These are phyloP conservation scores for Lactuca saligna DNA, from an alignment of 129 eudicot species.

Conservation along the genomic window DNA sequence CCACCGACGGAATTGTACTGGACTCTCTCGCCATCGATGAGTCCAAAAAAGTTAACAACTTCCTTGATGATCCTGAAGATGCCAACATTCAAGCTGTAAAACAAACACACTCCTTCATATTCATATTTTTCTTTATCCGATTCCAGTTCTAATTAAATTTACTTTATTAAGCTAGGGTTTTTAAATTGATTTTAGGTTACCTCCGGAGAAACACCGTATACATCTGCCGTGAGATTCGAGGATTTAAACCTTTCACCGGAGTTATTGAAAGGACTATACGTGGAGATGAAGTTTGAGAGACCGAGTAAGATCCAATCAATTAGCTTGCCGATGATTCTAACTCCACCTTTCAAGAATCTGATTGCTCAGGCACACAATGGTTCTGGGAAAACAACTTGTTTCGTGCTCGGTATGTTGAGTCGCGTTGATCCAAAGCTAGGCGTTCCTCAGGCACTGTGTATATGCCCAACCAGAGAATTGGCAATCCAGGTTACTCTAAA, in stretches of 20 bases:
- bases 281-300: conserved; percentile 80
- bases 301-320: conserved; percentile 89
- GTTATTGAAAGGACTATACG: conserved; percentile 71
- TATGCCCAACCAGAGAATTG: conserved; percentile 81
- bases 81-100: conserved; percentile 64
- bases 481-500: conserved; percentile 61
- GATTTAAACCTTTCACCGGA: conserved; percentile 65
- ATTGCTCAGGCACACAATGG: conserved; percentile 94
- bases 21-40: conserved; percentile 40
- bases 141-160: background rate
- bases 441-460: conserved; percentile 84
- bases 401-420: conserved; percentile 92
- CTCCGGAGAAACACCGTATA: conserved; percentile 71
- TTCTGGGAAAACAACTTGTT: conserved; percentile 92
- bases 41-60: conserved; percentile 28
- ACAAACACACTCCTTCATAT: background rate
- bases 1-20: conserved; percentile 21
- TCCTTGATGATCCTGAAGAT: conserved; percentile 70
- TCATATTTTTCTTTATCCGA: background rate
- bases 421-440: conserved; percentile 66
- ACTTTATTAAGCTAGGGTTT: conserved; percentile 17
- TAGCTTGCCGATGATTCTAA: conserved; percentile 85
- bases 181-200: conserved; percentile 40
- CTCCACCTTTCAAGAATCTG: conserved; percentile 70
- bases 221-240: conserved; percentile 73